Base-by-base conservation (phyloP, 176 grass and related monocot species). In the Eleusine indica region DNA sequence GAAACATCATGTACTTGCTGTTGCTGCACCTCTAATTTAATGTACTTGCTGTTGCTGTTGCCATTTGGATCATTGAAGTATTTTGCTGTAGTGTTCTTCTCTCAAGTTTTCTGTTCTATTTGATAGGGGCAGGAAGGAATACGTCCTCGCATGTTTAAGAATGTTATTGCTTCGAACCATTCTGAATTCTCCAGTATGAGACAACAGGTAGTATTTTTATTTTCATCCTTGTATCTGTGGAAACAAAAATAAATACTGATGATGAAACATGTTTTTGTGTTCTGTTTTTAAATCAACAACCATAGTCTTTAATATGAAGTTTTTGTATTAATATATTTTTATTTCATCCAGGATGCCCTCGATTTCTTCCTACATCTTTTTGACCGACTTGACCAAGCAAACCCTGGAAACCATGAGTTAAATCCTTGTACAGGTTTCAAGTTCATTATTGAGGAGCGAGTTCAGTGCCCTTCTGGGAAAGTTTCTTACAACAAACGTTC, bases 111-210 rank as follows among this genome's bases (percentile, higher is more conserved):
- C 73, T 43, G n/a, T 42, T 68, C 43, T 35, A 25, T 86, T 54
- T 86, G 48, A 73, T 85, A 99, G 93, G 90, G 89, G 22, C 96
- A 99, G 66, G 91, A 85, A 87, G 96, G 91, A n/a, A 83, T 99
- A 71, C 89, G 91, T 77, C 93, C 96, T 90, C 91, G 81, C 17
- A 99, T 99, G 96, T 96, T 99, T 67, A 99, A 99, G 87, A 73
- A 91, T 56, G 93, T 99, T 85, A 94, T 99, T 86, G 89, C 96
- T 15, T 86, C 93, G 35, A 90, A 87, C 28, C 96, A 99, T 84
- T 81, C 96, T 71, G 96, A 99, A 49, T 96, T 99, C 89, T 99
- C 93, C 12, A 99, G 77, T 85, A 92, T 96, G 93, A 91, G 96
- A 41, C 96, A 99, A 61, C 96, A 99, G 93, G 96, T 99, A 88